Evolutionary conservation across 2,329 filamentous ascomycete species (phyloP).

Genomic region (Pseudocercospora musae): DNA sequence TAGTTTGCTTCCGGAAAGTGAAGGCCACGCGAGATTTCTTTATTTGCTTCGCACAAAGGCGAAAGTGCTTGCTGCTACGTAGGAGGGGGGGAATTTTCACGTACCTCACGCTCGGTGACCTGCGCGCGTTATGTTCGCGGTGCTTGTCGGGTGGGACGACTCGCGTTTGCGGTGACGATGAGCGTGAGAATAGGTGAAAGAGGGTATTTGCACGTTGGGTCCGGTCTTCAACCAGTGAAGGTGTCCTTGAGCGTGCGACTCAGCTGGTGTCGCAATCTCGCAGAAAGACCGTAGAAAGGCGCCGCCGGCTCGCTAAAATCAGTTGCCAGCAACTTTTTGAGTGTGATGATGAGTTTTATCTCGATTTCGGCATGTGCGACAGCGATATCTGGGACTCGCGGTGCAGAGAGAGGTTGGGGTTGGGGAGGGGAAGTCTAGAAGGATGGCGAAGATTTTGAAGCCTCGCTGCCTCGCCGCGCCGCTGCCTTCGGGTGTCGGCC

Average conservation of each 20-base stretch:
- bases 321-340: constrained; percentile 25
- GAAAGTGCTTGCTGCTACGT: constrained; percentile 16
- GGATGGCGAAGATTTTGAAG: constrained; percentile 5
- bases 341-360: constrained; percentile 13
- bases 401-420: constrained; percentile 17
- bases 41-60: constrained; percentile 20
- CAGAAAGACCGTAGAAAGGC: constrained; percentile 30
- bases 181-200: constrained; percentile 15
- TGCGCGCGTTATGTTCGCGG: constrained; percentile 2
- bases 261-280: constrained; percentile 26
- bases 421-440: constrained; percentile 2
- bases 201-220: constrained; percentile 20
- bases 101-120: constrained; percentile 27
- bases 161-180: constrained; percentile 6
- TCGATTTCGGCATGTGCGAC: constrained; percentile 2
- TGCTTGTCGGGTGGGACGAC: constrained; percentile 12
- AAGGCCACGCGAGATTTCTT: background rate
- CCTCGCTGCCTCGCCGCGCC: no score
- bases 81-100: constrained; percentile 20
- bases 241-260: constrained; percentile 49
- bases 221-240: constrained; percentile 56
- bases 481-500: background rate
- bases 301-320: constrained; percentile 28
- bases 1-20: background rate
- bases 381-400: constrained; percentile 6